Evolutionary conservation across 352 stramenopile genomes (phyloP).

Genomic region (Globisporangium irregulare): DNA sequence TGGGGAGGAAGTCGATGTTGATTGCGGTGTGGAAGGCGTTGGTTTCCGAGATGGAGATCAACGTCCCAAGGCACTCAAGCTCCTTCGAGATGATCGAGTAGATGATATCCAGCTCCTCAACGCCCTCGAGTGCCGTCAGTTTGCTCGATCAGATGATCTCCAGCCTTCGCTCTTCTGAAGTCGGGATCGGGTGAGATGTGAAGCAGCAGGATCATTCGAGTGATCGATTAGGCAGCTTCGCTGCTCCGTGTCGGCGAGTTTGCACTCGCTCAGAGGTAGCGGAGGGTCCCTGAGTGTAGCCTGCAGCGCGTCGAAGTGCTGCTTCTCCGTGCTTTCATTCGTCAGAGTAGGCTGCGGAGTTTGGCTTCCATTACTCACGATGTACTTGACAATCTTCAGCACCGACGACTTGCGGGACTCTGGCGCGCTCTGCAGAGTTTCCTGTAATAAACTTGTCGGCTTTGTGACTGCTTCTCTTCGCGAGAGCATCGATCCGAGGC

Average conservation of each 20-base stretch:
- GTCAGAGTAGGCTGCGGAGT: neutral
- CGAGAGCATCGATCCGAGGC: neutral
- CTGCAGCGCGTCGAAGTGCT: constrained; percentile 9
- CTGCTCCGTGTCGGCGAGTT: constrained; percentile 9
- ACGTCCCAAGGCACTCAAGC: constrained; percentile 9
- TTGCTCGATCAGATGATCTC: constrained; percentile 13
- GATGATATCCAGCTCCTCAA: constrained; percentile 18
- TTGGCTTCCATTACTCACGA: constrained; percentile 13
- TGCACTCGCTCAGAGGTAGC: constrained; percentile 13
- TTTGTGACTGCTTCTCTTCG: neutral
- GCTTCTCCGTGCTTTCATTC: neutral
- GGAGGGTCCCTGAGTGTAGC: neutral
- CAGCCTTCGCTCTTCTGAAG: constrained; percentile 1
- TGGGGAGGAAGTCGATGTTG: constrained; percentile 11
- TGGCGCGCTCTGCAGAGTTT: constrained; percentile 17
- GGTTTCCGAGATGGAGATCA: constrained; percentile 14
- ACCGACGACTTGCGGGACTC: constrained; percentile 13
- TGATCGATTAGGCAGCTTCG: constrained; percentile 16
- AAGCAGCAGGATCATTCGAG: neutral
- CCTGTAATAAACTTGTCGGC: constrained; percentile 19
- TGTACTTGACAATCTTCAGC: constrained; percentile 28
- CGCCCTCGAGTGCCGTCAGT: neutral
- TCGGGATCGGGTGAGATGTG: constrained; percentile 2
- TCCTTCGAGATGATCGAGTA: constrained; percentile 14
- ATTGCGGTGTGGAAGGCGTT: constrained; percentile 10